A percentile compares a stretch with the other conserved stretches of the same genome.
These are phyloP conservation scores for Colletotrichum gloeosporioides DNA, from an alignment of 2,329 filamentous ascomycete genomes.

Conservation along the genomic window DNA sequence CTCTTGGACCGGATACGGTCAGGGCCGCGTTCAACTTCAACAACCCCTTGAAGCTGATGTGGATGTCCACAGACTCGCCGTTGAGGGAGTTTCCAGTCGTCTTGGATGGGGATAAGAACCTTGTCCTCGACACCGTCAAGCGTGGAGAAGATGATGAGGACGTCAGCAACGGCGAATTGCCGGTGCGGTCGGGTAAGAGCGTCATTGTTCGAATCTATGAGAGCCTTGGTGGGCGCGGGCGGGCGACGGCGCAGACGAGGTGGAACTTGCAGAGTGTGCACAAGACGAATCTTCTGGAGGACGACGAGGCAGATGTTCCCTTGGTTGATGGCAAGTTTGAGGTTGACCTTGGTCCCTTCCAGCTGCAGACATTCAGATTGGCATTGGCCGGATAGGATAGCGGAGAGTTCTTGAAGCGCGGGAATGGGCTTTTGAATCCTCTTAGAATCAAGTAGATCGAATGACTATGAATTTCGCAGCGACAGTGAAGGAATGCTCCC, in stretches of 20 bases:
- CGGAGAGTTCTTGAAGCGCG: not conserved
- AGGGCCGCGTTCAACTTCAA: slow-evolving; percentile 72
- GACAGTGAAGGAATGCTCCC: not conserved
- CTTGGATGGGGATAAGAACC: slow-evolving; percentile 50
- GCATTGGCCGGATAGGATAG: slow-evolving; percentile 21
- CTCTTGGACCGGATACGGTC: slow-evolving; percentile 61
- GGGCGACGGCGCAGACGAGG: slow-evolving; percentile 56
- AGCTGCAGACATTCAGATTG: slow-evolving; percentile 63
- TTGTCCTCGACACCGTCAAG: slow-evolving; percentile 69
- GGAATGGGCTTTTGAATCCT: not conserved
- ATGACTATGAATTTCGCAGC: not conserved
- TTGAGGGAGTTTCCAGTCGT: slow-evolving; percentile 43
- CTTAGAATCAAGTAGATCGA: not conserved
- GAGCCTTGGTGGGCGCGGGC: slow-evolving; percentile 64
- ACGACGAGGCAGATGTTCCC: slow-evolving; percentile 59
- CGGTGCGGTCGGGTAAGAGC: slow-evolving; percentile 35
- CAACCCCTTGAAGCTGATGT: slow-evolving; percentile 53
- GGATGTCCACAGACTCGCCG: not conserved
- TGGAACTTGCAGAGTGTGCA: slow-evolving; percentile 59
- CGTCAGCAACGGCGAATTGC: slow-evolving; percentile 10
- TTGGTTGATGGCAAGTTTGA: slow-evolving; percentile 37
- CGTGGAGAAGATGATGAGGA: slow-evolving; percentile 61
- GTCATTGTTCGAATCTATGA: slow-evolving; percentile 70
- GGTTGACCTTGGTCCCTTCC: slow-evolving; percentile 61
- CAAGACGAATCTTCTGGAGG: slow-evolving; percentile 71